Evolutionary conservation across 176 grass and related monocot species (phyloP), one percentile per base, ranked within the genome.

Genomic region (Oryza nivara): DNA sequence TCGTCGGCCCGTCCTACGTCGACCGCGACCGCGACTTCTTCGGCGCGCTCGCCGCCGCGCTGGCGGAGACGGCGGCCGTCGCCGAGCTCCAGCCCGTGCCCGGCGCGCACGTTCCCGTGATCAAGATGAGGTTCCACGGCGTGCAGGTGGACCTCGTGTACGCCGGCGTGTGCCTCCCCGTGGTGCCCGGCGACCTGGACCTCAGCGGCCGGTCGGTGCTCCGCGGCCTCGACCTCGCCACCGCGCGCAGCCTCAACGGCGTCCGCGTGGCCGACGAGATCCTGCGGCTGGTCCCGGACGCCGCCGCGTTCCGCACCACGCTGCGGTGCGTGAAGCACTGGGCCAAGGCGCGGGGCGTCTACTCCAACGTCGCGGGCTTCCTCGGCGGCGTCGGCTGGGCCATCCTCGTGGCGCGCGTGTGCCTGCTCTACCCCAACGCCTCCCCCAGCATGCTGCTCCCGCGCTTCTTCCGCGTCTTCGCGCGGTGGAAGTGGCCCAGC

Each of bases 291-390:
- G 90, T 97, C 60, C 95, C 95, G 13, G 77, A 97, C 88, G 49
- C 90, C 74, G 87, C 13, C 80, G 88, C 85, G 71, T 97, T 97
- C 86, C 78, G 92, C 40, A 84, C 83, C 25, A 78, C 95, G 17
- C 86, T 97, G 49, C 85, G 92, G 58, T 94, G 92, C 75, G 86
- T 97, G 61, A 94, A 97, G 73, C 91, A 83, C 67, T 97, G 95
- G 95, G 92, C 92, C 34, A 94, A 81, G 85, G 87, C 77, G 81
- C 81, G 90, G 1, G 92, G 92, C 45, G 78, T 97, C 19, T 92
- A 97, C 86, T 97, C 94, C 45, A 97, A 97, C 78, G 90, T 92
- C 4, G 83, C 90, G 9, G 94, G 94, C 14, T 97, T 94, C 88
- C 83, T 97, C 17, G 92, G 94, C 63, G 94, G 94, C 83, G 90